These are phyloP conservation scores for Sequoiadendron giganteum DNA, from an alignment of 75 land plant species.

Conservation along the genomic window DNA sequence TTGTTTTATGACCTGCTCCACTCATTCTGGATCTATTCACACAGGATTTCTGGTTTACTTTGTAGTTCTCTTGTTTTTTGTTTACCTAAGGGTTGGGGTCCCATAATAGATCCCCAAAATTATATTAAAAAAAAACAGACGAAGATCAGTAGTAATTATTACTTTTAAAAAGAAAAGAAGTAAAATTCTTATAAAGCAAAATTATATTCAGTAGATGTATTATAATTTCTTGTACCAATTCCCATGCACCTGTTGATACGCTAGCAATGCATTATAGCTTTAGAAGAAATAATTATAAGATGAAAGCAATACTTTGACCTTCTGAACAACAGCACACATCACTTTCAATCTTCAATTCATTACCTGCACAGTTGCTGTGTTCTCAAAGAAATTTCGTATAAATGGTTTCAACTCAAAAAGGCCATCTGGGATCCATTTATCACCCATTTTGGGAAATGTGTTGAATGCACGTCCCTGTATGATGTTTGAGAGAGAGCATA, in stretches of 20 bases:
- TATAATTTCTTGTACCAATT: not conserved
- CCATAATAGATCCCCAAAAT: no score
- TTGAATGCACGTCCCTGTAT: constrained; percentile 95
- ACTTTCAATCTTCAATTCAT: not conserved
- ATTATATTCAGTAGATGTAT: not conserved
- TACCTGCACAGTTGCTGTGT: constrained; percentile 97
- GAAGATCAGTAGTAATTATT: not conserved
- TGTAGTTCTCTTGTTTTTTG: no score
- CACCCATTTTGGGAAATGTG: constrained; percentile 99
- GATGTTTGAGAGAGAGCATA: not conserved
- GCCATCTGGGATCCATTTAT: constrained; percentile 92
- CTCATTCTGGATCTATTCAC: no score
- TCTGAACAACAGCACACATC: not conserved
- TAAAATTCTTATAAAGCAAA: not conserved
- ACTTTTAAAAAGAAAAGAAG: not conserved
- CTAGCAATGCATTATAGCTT: not conserved
- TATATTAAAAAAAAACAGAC: not conserved
- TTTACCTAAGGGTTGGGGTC: no score
- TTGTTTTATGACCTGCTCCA: no score
- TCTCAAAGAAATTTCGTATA: constrained; percentile 89
- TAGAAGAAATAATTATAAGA: not conserved
- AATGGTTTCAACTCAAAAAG: constrained; percentile 77
- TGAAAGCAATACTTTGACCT: not conserved
- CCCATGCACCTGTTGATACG: not conserved
- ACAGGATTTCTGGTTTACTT: no score